These are phyloP conservation scores for Ophiorrhiza pumila DNA, from an alignment of 257 asterid species.

Conservation along the genomic window DNA sequence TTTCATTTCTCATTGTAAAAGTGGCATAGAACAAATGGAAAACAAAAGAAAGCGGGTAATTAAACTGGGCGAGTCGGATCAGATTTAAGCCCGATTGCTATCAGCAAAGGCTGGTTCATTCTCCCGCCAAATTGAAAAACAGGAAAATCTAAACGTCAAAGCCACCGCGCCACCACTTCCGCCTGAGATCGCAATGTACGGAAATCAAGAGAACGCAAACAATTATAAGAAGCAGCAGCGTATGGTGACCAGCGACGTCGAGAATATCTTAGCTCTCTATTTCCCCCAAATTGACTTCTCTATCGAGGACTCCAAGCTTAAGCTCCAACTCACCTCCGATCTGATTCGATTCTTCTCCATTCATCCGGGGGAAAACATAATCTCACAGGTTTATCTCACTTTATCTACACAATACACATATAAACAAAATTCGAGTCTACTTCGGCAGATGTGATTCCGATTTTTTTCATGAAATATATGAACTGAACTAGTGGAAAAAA, in stretches of 20 bases:
- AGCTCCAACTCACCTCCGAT: constrained; percentile 52
- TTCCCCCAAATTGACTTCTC: constrained; percentile 44
- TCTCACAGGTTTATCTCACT: constrained; percentile 47
- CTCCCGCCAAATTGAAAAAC: constrained; percentile 44
- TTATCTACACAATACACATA: background rate
- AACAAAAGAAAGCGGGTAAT: background rate
- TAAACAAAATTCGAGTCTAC: no score
- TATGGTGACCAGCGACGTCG: constrained; percentile 28
- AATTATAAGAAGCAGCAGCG: constrained; percentile 25
- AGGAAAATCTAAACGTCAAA: background rate
- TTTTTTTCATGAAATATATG: background rate
- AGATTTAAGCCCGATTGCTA: background rate
- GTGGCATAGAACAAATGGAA: no score
- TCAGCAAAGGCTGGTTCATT: background rate
- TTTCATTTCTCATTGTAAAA: no score
- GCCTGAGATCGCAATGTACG: constrained; percentile 40
- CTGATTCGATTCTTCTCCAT: constrained; percentile 65
- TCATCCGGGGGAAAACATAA: constrained; percentile 38
- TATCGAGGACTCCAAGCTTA: constrained; percentile 44
- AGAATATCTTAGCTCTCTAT: constrained; percentile 47
- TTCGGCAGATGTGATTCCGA: background rate
- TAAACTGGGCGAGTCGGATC: background rate
- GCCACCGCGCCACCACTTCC: constrained; percentile 17
- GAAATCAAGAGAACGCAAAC: constrained; percentile 22
- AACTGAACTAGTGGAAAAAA: background rate